phyloP scores from a whole-genome alignment of 2,329 filamentous ascomycete genomes.

The Trichophyton schoenleinii region DNA sequence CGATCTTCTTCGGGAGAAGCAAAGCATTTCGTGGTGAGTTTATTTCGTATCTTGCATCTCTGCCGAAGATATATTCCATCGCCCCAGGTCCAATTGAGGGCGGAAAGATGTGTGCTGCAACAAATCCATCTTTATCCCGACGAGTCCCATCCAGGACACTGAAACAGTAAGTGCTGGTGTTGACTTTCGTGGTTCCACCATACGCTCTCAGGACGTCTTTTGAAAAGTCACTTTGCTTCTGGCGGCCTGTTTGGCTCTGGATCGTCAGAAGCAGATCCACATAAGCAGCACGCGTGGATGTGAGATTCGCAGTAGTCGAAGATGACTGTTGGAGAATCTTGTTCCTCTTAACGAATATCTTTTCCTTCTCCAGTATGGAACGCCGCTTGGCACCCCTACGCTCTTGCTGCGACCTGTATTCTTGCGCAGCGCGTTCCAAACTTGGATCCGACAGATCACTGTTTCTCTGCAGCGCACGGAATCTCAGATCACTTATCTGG shows the following conservation, averaged over 20 bases:
- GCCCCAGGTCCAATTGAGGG: slow-evolving; percentile 5
- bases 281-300: slow-evolving; percentile 14
- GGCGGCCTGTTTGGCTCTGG: not conserved
- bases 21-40: slow-evolving; percentile 10
- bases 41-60: slow-evolving; percentile 6
- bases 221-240: not conserved
- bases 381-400: not conserved
- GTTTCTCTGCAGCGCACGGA: not conserved
- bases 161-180: not conserved
- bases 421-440: not conserved
- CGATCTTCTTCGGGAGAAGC: not conserved
- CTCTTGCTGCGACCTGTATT: not conserved
- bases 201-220: not conserved
- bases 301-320: slow-evolving; percentile 16
- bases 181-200: not conserved
- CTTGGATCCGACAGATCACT: not conserved
- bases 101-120: slow-evolving; percentile 10
- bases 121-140: not conserved
- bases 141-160: not conserved
- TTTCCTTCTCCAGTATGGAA: not conserved
- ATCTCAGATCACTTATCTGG: not conserved
- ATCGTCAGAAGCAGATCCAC: not conserved
- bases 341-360: not conserved
- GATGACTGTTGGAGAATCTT: slow-evolving; percentile 10
- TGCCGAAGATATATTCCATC: slow-evolving; percentile 10